phyloP scores from a whole-genome alignment of 352 stramenopile genomes.

The Phytopythium montanum region DNA sequence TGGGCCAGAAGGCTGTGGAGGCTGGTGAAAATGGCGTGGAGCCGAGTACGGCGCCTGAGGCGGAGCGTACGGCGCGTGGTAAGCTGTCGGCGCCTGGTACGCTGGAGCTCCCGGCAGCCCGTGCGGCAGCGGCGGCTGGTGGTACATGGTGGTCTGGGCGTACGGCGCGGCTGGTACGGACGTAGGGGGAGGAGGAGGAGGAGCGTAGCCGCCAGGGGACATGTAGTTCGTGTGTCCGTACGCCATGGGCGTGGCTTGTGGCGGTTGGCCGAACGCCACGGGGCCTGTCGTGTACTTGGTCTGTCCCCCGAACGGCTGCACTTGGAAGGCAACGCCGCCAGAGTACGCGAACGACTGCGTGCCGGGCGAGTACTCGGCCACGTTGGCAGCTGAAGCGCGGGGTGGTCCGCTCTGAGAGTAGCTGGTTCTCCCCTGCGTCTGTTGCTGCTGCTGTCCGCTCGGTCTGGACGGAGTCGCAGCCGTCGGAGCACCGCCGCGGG shows the following conservation, averaged over 20 bases:
- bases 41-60: slow-evolving; percentile 15
- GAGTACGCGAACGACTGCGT: slow-evolving; percentile 8
- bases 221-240: slow-evolving; percentile 43
- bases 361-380: slow-evolving; percentile 2
- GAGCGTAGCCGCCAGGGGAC: slow-evolving; percentile 18
- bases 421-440: neutral
- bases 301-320: slow-evolving; percentile 33
- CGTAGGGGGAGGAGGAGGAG: slow-evolving; percentile 15
- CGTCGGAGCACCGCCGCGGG: slow-evolving; percentile 24
- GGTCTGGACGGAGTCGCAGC: neutral
- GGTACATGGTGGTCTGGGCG: slow-evolving; percentile 20
- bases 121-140: slow-evolving; percentile 16
- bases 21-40: slow-evolving; percentile 25
- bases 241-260: slow-evolving; percentile 9
- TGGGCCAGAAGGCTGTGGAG: slow-evolving; percentile 3
- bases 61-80: slow-evolving; percentile 22
- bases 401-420: neutral
- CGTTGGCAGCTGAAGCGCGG: neutral
- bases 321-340: slow-evolving; percentile 24
- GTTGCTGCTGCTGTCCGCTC: neutral
- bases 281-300: slow-evolving; percentile 49
- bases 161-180: slow-evolving; percentile 10
- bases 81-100: slow-evolving; percentile 26
- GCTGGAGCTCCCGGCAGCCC: slow-evolving; percentile 10
- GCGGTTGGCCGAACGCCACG: slow-evolving; percentile 9